Percentiles rank a stretch among this genome's conserved stretches.
These are phyloP conservation scores for Mixia osmundae DNA, from an alignment of 1,284 basidiomycete genomes.

Conservation along the genomic window DNA sequence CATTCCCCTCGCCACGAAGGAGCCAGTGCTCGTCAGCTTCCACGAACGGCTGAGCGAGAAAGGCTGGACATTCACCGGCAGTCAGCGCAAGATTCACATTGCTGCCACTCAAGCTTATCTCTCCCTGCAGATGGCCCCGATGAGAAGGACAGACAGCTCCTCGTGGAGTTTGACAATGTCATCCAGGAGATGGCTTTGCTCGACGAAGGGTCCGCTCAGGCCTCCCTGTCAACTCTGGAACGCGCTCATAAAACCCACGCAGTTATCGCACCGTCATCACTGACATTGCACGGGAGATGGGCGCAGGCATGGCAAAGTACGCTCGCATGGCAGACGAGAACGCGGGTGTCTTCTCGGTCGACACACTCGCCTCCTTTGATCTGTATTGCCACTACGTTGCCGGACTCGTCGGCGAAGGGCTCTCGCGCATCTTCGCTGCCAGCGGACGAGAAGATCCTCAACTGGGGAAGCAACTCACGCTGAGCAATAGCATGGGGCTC, in stretches of 20 bases:
- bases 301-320: conserved; percentile 84
- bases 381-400: conserved; percentile 98
- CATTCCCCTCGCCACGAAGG: conserved; percentile 61
- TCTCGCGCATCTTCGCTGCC: conserved; percentile 70
- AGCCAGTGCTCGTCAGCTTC: conserved; percentile 62
- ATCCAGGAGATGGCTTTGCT: conserved; percentile 59
- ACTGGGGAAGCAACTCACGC: conserved; percentile 56
- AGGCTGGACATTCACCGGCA: conserved; percentile 69
- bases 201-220: conserved; percentile 35
- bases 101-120: neutral
- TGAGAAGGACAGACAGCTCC: conserved; percentile 71
- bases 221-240: neutral
- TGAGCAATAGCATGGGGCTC: conserved; percentile 89
- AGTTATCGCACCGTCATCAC: conserved; percentile 65
- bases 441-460: conserved; percentile 60
- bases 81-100: no score
- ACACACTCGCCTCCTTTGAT: conserved; percentile 64
- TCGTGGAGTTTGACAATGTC: conserved; percentile 65
- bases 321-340: conserved; percentile 43
- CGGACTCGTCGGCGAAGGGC: conserved; percentile 87
- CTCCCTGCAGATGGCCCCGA: conserved; percentile 35
- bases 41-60: conserved; percentile 55
- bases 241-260: neutral
- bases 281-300: conserved; percentile 68
- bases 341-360: conserved; percentile 29